Base-by-base conservation (phyloP, 2,329 filamentous ascomycete genomes). In the Beauveria caledonica region DNA sequence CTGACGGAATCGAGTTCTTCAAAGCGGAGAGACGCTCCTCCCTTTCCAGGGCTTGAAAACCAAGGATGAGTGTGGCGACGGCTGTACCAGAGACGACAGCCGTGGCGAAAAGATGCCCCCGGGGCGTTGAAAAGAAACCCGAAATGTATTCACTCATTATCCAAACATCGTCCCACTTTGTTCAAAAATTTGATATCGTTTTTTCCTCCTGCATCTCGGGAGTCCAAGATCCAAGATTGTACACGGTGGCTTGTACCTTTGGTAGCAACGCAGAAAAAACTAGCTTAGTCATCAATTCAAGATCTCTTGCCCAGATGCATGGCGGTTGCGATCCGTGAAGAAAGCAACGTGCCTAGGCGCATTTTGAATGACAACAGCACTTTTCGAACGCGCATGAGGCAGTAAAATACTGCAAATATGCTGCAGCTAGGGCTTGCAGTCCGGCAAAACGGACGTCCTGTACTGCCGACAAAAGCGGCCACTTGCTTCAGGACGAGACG, bases 61-160 rank as follows among this genome's bases (percentile, higher is more conserved):
- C 82, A 15, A 88, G 72, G 36, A 88, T 77, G 8, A 83, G 75
- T n/a, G 78, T 78, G 2, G 84, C 84, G 27, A 82, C 84, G 0
- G 84, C 76, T 9, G 79, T 80, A 19, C 84, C 85, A 0, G 85
- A 87, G 15, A 84, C 74, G 23, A 90, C 77, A 2, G 90, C 90
- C 0, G 89, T 91, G 3, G 86, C 83, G 19, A 85, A 81, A 40
- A 94, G 77, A 71, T 92, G 89, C 46, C 80, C 70, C 27, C 77
- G 77, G 39, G 78, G 73, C 66, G 74, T 79, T 44, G 75, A 72
- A 45, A 78, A 68, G 5, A 75, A 72, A 58, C 78, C 75, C 46
- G 76, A 71, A 29, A 81, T 60, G 40, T 79, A 73, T 33, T 77
- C 78, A 46, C 77, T 67, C 78, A 78, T 78, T 17, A 61, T 68